Percentiles rank a stretch among this genome's conserved stretches.
These are phyloP conservation scores for Neoascochyta sp. DNA, from an alignment of 2,329 filamentous ascomycete genomes.

Conservation along the genomic window DNA sequence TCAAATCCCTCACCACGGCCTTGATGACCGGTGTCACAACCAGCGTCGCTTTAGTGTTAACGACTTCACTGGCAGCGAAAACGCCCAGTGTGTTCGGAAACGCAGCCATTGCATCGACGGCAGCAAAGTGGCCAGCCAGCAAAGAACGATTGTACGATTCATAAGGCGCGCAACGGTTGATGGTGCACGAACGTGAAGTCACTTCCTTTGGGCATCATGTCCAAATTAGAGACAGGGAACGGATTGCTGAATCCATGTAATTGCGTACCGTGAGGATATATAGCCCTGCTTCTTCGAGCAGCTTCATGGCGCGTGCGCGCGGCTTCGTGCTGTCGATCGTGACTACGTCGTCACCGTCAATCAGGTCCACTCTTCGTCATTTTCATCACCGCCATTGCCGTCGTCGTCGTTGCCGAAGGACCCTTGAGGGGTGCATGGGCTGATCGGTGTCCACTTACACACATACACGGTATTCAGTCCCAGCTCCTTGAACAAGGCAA, in stretches of 20 bases:
- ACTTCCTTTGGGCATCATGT: background rate
- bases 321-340: conserved; percentile 9
- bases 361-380: too few relatives aligned
- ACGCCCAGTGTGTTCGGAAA: conserved; percentile 10
- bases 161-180: conserved; percentile 7
- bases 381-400: too few relatives aligned
- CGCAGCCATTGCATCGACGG: conserved; percentile 5
- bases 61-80: conserved; percentile 1
- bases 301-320: conserved; percentile 8
- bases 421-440: too few relatives aligned
- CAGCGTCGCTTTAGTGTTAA: conserved; percentile 2
- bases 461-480: conserved; percentile 9
- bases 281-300: conserved; percentile 12
- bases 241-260: too few relatives aligned
- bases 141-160: conserved; percentile 5
- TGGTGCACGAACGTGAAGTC: conserved; percentile 2
- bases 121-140: conserved; percentile 5
- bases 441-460: conserved; percentile 3
- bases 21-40: conserved; percentile 5
- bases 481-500: conserved; percentile 8
- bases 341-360: too few relatives aligned
- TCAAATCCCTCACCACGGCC: conserved; percentile 9
- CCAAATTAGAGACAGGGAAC: too few relatives aligned
- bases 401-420: too few relatives aligned
- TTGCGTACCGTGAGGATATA: conserved; percentile 7